Evolutionary conservation across 164 flowering plant genomes (phyloP).

Genomic region (Sextonia rubra): DNA sequence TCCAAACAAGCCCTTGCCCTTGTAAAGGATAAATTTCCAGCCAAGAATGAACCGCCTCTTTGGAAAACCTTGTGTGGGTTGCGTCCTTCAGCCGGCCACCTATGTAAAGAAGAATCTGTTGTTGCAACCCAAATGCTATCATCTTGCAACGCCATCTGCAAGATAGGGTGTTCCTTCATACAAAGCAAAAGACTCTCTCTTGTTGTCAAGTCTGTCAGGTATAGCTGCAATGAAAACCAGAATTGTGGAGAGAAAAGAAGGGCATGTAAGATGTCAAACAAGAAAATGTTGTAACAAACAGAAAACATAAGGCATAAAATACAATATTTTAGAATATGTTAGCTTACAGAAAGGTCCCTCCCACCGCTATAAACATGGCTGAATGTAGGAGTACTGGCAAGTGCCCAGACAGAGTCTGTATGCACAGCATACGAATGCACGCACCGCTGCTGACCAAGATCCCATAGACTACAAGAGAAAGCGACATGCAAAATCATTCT

Average conservation of each 20-base stretch:
- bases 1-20: slow-evolving; percentile 86
- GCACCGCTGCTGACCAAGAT: slow-evolving; percentile 98
- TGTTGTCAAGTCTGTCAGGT: slow-evolving; percentile 89
- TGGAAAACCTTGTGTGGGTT: slow-evolving; percentile 75
- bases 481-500: neutral
- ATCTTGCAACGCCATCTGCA: slow-evolving; percentile 76
- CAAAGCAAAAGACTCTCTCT: slow-evolving; percentile 94
- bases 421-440: slow-evolving; percentile 98
- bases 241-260: neutral
- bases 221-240: slow-evolving; percentile 50
- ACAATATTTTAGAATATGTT: neutral
- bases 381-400: slow-evolving; percentile 88
- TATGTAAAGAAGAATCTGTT: slow-evolving; percentile 82
- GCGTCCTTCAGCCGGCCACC: slow-evolving; percentile 80
- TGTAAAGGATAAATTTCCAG: slow-evolving; percentile 89
- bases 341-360: slow-evolving; percentile 83
- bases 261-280: slow-evolving; percentile 5
- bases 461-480: slow-evolving; percentile 67
- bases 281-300: neutral
- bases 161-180: slow-evolving; percentile 78
- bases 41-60: slow-evolving; percentile 87
- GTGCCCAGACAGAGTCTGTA: slow-evolving; percentile 99
- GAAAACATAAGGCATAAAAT: neutral
- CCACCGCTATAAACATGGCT: slow-evolving; percentile 99
- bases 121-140: slow-evolving; percentile 91